These are phyloP conservation scores for Scedosporium boydii DNA, from an alignment of 2,329 filamentous ascomycete species.

Conservation along the genomic window DNA sequence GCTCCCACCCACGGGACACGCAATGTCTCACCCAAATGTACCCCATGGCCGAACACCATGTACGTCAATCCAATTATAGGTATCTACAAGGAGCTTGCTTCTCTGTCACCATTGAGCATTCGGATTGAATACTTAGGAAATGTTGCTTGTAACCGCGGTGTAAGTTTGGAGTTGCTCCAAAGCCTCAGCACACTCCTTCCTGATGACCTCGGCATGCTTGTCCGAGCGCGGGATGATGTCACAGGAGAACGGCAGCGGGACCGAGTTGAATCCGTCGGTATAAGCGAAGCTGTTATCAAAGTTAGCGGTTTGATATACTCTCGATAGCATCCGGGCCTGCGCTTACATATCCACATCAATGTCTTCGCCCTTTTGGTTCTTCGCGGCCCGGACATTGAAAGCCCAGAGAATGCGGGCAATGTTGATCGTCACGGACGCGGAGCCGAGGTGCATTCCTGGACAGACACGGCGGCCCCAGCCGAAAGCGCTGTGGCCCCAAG, in stretches of 20 bases:
- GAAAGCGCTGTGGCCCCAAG: conserved; percentile 27
- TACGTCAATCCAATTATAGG: too few species aligned
- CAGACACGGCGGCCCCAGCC: conserved; percentile 31
- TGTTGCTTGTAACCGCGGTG: conserved; percentile 12
- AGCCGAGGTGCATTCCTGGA: conserved; percentile 38
- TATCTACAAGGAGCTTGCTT: neutral
- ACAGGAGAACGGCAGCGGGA: conserved; percentile 29
- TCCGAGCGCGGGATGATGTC: conserved; percentile 25
- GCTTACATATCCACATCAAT: conserved; percentile 29
- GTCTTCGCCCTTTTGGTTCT: conserved; percentile 18
- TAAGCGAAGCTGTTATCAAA: conserved; percentile 24
- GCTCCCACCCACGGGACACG: too few species aligned
- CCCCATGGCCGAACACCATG: too few species aligned
- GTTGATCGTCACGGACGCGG: conserved; percentile 35
- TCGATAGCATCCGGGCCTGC: neutral
- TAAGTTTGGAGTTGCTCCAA: conserved; percentile 18
- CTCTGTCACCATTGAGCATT: neutral
- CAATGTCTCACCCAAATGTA: too few species aligned
- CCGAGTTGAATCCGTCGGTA: conserved; percentile 32
- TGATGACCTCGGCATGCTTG: conserved; percentile 20
- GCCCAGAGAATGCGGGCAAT: conserved; percentile 44
- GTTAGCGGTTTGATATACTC: neutral
- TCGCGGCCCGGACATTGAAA: conserved; percentile 28
- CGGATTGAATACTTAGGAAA: conserved; percentile 10
- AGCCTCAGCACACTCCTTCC: conserved; percentile 19